Base-by-base conservation (phyloP, 257 asterid species). In the Striga asiatica region DNA sequence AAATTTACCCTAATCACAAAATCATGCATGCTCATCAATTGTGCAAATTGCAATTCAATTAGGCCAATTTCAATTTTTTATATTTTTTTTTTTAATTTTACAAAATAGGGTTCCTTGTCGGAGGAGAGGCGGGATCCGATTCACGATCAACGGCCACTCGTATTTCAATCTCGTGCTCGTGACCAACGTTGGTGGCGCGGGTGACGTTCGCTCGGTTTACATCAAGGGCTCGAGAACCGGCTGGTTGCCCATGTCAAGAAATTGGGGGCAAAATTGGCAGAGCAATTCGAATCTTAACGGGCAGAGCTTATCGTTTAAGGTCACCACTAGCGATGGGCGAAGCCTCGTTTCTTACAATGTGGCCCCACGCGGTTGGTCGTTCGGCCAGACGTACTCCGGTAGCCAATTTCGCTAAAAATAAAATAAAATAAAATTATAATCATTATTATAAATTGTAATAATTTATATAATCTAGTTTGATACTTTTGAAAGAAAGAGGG, bases 181-280 rank as follows among this genome's bases (percentile, higher is more conserved):
- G 1, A 89, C 97, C 0, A 89, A 89, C 19, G 97, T 89, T 0
- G 97, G 95, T 0, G 94, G 97, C 8, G 78, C 97, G 1, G 97
- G 97, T 5, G 97, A 89, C 24, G 93, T 81, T 0, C 82, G 76
- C 1, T 48, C 97, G 0, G 82, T 85, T 20, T 89, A 59, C 77
- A 79, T 89, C 38, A 89, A 89, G 54, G 97, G 97, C 0, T 81
- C 97, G 46, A 78, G 88, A 68, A 79, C 93, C 1, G 69, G 74
- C 0, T 89, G 97, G 97, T 94, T 82, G 58, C 76, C 77, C 7
- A 82, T 89, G 97, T 83, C 97, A 5, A 81, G 97, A 64, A 89
- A 89, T 14, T 89, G 97, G 97, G 97, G 97, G 2, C 97, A 89
- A 57, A 85, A 89, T 12, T 89, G 97, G 97, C 97, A 89, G 52